Evolutionary conservation across 345 rosid species (phyloP).

Genomic region (Dovyalis caffra): DNA sequence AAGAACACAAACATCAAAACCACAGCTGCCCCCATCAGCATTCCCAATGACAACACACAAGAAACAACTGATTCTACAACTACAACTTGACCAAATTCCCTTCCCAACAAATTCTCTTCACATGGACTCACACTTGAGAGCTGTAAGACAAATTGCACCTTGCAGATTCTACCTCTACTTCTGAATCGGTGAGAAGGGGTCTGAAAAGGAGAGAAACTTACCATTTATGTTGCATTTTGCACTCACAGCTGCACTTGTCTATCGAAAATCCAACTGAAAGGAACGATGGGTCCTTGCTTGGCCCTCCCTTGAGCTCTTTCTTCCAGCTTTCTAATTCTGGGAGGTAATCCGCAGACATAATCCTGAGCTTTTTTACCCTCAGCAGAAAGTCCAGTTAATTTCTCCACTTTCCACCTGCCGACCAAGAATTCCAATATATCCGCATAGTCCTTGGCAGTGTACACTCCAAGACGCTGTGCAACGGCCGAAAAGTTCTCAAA

Average conservation of each 20-base stretch:
- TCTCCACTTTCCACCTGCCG: constrained; percentile 69
- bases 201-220: constrained; percentile 1
- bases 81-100: constrained; percentile 17
- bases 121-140: constrained; percentile 3
- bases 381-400: constrained; percentile 62
- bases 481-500: constrained; percentile 78
- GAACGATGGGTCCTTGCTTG: constrained; percentile 48
- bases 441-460: constrained; percentile 84
- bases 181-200: background rate
- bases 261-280: constrained; percentile 84
- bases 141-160: constrained; percentile 9
- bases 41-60: constrained; percentile 32
- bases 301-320: constrained; percentile 82
- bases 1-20: constrained; percentile 27
- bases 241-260: constrained; percentile 64
- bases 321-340: constrained; percentile 71
- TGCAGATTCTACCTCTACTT: background rate
- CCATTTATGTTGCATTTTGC: constrained; percentile 4
- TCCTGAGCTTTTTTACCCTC: constrained; percentile 90
- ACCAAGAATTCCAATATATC: constrained; percentile 86
- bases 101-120: constrained; percentile 10
- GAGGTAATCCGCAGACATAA: constrained; percentile 67
- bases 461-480: constrained; percentile 85
- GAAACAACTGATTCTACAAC: constrained; percentile 54
- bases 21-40: constrained; percentile 41